phyloP scores from a whole-genome alignment of 805 yeast genomes.

The Naumovozyma baii region DNA sequence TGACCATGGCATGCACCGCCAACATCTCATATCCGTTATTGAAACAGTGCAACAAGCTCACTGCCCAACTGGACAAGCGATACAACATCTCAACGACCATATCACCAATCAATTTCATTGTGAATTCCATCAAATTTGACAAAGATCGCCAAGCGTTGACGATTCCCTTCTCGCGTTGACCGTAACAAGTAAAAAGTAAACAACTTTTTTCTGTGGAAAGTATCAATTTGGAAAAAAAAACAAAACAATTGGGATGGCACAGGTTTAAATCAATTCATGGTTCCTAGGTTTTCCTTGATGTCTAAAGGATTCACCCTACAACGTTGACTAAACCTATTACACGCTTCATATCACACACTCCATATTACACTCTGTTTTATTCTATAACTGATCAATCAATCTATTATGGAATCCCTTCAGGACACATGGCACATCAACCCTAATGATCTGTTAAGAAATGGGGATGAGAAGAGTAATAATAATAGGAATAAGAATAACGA shows the following conservation, averaged over 20 bases:
- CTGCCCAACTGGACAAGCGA: neutral
- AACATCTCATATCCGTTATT: neutral
- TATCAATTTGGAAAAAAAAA: too few species aligned
- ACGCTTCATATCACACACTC: too few species aligned
- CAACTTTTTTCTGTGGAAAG: too few species aligned
- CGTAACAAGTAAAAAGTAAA: conserved; percentile 1
- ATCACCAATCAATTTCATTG: neutral
- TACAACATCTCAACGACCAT: neutral
- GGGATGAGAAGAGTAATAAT: neutral
- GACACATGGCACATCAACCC: conserved; percentile 3
- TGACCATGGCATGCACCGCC: neutral
- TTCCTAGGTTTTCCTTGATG: too few species aligned
- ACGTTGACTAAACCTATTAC: too few species aligned
- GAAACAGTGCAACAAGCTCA: neutral
- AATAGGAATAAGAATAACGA: conserved; percentile 1
- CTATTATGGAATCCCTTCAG: too few species aligned
- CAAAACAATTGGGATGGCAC: too few species aligned
- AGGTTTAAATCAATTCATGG: too few species aligned
- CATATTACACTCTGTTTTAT: too few species aligned
- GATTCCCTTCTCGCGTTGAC: conserved; percentile 1
- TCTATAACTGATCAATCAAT: too few species aligned
- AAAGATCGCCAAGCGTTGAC: neutral
- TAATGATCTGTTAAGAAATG: neutral
- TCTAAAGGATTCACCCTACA: too few species aligned
- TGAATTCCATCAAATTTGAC: neutral